phyloP scores from a whole-genome alignment of 2,329 filamentous ascomycete genomes.

The Aureobasidium namibiae region DNA sequence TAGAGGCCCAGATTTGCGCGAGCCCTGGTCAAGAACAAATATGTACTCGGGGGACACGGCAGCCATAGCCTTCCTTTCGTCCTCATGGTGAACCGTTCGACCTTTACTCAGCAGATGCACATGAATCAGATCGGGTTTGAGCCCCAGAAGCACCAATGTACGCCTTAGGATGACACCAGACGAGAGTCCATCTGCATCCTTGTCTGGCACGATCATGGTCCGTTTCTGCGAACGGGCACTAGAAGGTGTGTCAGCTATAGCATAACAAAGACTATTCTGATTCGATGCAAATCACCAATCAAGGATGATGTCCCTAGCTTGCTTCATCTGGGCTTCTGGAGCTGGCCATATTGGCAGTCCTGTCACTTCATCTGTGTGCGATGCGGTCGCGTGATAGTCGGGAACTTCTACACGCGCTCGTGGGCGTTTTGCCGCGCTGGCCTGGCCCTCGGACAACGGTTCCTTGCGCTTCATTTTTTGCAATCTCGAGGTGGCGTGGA shows the following conservation, averaged over 20 bases:
- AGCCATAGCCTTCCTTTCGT: slow-evolving; percentile 45
- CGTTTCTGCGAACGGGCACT: slow-evolving; percentile 45
- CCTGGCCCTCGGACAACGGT: slow-evolving; percentile 12
- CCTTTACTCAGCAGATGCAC: slow-evolving; percentile 55
- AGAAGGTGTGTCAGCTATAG: neutral
- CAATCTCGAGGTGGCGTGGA: neutral
- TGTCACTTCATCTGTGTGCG: slow-evolving; percentile 30
- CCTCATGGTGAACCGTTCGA: slow-evolving; percentile 47
- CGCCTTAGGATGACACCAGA: slow-evolving; percentile 56
- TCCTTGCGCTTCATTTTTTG: slow-evolving; percentile 22
- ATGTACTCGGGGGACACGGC: slow-evolving; percentile 46
- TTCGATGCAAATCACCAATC: slow-evolving; percentile 40
- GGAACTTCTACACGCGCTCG: slow-evolving; percentile 25
- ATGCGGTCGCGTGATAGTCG: slow-evolving; percentile 39
- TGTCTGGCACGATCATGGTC: slow-evolving; percentile 58
- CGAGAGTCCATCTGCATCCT: slow-evolving; percentile 59
- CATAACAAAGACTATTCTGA: slow-evolving; percentile 13
- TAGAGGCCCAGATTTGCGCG: slow-evolving; percentile 46
- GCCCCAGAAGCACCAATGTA: slow-evolving; percentile 51
- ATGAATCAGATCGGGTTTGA: slow-evolving; percentile 44
- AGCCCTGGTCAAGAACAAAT: slow-evolving; percentile 60
- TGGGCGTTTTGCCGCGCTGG: slow-evolving; percentile 22
- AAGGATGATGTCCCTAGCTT: slow-evolving; percentile 48
- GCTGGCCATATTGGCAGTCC: slow-evolving; percentile 56
- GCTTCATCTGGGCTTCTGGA: slow-evolving; percentile 45